A percentile compares a stretch with the other conserved stretches of the same genome.
Conservation (phyloP, 2,329 filamentous ascomycete species). For the Cercospora janseana region DNA sequence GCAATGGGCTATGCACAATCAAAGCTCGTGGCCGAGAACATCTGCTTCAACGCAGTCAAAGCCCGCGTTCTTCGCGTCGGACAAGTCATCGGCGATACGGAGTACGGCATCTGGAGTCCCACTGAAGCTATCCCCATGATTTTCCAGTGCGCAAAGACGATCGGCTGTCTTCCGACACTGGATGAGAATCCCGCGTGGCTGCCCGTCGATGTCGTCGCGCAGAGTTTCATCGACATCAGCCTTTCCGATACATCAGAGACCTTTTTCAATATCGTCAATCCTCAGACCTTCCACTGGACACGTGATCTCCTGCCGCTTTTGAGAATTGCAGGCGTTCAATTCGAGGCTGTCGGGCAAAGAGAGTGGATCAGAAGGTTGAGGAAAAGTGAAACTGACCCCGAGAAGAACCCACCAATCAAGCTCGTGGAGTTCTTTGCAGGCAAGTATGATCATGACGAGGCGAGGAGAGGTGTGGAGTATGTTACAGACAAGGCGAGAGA, state of each 20-base stretch:
- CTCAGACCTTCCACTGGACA: constrained; percentile 52
- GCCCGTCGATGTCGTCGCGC: constrained; percentile 44
- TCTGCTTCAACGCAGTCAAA: constrained; percentile 34
- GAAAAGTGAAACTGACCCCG: constrained; percentile 43
- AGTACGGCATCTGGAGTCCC: constrained; percentile 40
- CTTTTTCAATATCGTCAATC: constrained; percentile 44
- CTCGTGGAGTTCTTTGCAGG: constrained; percentile 35
- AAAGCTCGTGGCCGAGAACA: constrained; percentile 40
- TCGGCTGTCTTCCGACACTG: constrained; percentile 42
- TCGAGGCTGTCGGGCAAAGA: constrained; percentile 44
- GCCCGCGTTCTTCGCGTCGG: constrained; percentile 31
- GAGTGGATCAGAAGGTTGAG: constrained; percentile 50
- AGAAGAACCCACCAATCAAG: constrained; percentile 36
- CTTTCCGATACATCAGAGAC: constrained; percentile 18
- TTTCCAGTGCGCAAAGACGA: constrained; percentile 41
- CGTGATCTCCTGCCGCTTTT: constrained; percentile 54
- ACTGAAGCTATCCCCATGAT: constrained; percentile 47
- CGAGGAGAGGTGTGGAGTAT: neutral
- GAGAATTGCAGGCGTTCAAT: constrained; percentile 46
- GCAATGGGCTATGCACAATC: constrained; percentile 41
- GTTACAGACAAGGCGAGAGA: constrained; percentile 8
- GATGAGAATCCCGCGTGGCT: constrained; percentile 46
- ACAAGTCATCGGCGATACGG: constrained; percentile 32
- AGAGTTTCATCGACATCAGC: constrained; percentile 15
- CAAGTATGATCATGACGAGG: constrained; percentile 30